phyloP scores from a whole-genome alignment of 805 yeast species.

The Metschnikowia koreensis region DNA sequence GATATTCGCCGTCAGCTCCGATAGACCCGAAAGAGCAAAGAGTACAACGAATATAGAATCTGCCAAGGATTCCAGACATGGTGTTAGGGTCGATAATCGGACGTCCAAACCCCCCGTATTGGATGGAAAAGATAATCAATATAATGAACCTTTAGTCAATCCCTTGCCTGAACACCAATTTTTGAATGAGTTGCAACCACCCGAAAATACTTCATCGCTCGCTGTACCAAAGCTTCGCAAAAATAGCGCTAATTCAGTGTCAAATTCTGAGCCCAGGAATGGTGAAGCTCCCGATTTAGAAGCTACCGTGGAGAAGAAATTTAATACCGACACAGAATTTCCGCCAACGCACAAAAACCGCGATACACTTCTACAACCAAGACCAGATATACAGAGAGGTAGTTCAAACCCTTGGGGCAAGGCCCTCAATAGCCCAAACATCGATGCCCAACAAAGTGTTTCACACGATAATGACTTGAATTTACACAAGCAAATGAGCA shows the following conservation, averaged over 20 bases:
- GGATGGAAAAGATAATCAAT: not conserved
- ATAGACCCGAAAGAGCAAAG: conserved; percentile 4
- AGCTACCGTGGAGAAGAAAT: not conserved
- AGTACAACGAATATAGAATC: not conserved
- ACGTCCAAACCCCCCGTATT: not conserved
- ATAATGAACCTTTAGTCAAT: not conserved
- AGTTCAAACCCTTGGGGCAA: conserved; percentile 19
- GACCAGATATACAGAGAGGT: conserved; percentile 9
- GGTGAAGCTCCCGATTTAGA: not conserved
- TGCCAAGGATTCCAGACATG: not conserved
- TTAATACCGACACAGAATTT: not conserved
- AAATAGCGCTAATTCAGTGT: not conserved
- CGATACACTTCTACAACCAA: not conserved
- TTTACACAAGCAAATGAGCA: conserved; percentile 6
- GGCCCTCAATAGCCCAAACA: conserved; percentile 6
- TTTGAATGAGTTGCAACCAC: not conserved
- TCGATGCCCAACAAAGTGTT: not conserved
- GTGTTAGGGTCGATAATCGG: not conserved
- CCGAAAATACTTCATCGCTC: not conserved
- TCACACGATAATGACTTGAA: not conserved
- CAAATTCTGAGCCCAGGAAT: not conserved
- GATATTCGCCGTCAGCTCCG: conserved; percentile 31
- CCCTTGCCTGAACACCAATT: not conserved
- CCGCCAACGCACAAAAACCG: not conserved
- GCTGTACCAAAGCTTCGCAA: not conserved